Percentiles rank a stretch among this genome's conserved stretches.
phyloP scores from a whole-genome alignment of 768 basidiomycete species.

The Leucosporidium scottii region DNA sequence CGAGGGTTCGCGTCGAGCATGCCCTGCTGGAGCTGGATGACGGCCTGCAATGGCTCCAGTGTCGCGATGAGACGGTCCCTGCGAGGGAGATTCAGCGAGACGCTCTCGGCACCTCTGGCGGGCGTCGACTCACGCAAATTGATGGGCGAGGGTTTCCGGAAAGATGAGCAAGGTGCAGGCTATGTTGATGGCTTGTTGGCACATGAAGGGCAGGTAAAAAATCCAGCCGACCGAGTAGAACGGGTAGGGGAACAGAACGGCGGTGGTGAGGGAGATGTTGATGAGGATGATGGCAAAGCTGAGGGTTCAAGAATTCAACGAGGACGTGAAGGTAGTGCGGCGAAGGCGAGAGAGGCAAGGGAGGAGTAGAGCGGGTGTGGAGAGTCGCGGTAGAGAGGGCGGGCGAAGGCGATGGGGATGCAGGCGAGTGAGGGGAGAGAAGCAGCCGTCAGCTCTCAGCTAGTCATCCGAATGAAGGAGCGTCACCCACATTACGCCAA shows the following conservation, averaged over 20 bases:
- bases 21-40: conserved; percentile 14
- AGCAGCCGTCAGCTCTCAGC: neutral
- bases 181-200: conserved; percentile 34
- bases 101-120: too few species aligned
- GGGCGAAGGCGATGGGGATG: conserved; percentile 18
- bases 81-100: neutral
- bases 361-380: too few species aligned
- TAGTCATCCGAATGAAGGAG: too few species aligned
- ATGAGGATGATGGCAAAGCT: conserved; percentile 7
- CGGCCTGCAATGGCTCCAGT: conserved; percentile 17
- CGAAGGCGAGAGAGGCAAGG: too few species aligned
- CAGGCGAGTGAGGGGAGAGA: conserved; percentile 4
- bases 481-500: neutral
- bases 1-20: conserved; percentile 29
- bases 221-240: conserved; percentile 28
- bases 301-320: conserved; percentile 2
- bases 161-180: conserved; percentile 34
- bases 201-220: conserved; percentile 34
- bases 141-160: conserved; percentile 36
- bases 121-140: conserved; percentile 27
- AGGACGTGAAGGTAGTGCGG: conserved; percentile 8
- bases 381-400: too few species aligned
- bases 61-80: conserved; percentile 31
- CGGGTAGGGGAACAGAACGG: conserved; percentile 30
- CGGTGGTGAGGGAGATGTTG: conserved; percentile 21